Base-by-base conservation (phyloP, 78 protist species). In the Protostelium mycophagum region DNA sequence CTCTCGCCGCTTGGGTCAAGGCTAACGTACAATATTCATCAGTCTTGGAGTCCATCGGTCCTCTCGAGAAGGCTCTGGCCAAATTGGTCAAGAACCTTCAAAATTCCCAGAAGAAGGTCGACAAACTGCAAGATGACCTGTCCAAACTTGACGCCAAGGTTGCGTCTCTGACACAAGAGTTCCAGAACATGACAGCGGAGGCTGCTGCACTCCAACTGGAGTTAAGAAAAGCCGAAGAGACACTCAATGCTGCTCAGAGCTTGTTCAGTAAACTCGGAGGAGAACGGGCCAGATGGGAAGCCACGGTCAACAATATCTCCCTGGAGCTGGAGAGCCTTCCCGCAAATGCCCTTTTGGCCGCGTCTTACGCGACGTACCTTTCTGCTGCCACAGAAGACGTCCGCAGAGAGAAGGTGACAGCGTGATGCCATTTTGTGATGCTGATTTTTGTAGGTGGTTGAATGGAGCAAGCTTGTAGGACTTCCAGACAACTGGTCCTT, bases 1-100 rank as follows among this genome's bases (percentile, higher is more conserved):
- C 99, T 38, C 63, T 97, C 35, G 98, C 97, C 0, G 86, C 87
- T 83, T 97, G 99, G 99, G 96, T 96, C 36, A 1, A 73, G 51
- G 99, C 99, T 28, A 85, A 91, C 38, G 0, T 97, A 25, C 63
- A 91, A 85, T 97, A 94, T 86, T 0, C 85, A 1, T 34, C 37
- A 0, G 94, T 94, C 23, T 0, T 83, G 85, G 88, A 88, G 73
- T 0, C 35, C 85, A 31, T 93, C 28, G 86, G 35, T 1, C 94
- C 93, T 36, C 91, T 97, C 35, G 38, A 36, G 87, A 85, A 84
- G 29, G 85, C 90, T 34, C 85, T 36, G 38, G 87, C 85, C 35
- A 86, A 29, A 36, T 35, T 87, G 0, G 37, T 38, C 83, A 35
- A 1, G n/a, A 34, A 34, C 0, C 85, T 95, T 34, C 89, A 85